Evolutionary conservation across 1,284 basidiomycete genomes (phyloP), one percentile per base, ranked within the genome.

Genomic region (Inonotus hispidus): DNA sequence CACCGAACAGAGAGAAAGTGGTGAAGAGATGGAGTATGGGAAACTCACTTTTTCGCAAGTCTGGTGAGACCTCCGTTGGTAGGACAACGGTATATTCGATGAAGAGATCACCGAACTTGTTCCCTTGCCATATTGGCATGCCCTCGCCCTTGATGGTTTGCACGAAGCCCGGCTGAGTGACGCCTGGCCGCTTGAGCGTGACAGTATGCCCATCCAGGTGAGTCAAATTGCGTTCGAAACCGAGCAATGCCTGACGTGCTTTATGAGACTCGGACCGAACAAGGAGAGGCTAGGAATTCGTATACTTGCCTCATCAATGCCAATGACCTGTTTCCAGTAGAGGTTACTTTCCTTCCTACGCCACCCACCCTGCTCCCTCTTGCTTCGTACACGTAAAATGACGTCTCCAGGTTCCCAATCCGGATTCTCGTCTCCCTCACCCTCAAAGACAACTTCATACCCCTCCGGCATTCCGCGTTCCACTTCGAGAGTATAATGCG

Each of bases 401-500:
- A 98, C 84, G 74, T 98, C 94, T 16, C 95, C 95, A 7, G 95
- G 79, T 67, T 95, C 93, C 86, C 87, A 95, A 65, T 97, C 95
- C 3, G 92, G 92, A 61, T 80, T 90, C 76, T 98, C 94, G 71
- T 98, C 95, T 45, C 90, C 91, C 72, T 97, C 94, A 23, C 93
- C 93, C 66, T 95, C 90, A 67, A 95, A 97, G 1, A 95, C 81
- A 54, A 95, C 84, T 72, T 98, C 92, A 69, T 91, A 88, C 0
- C 92, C 93, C 71, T 98, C 95, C 0, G 93, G 92, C 77, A 92
- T 90, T 25, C 95, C 95, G 3, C 84, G 82, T n/a, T 85, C 82
- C 52, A 98, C 82, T 55, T 93, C 91, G 37, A 95, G 77, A 1
- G 87, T 90, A 69, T 88, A 89, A 63, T 90, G 85, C 49, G 91